These are phyloP conservation scores for Chlamydomonas sp. DNA, from an alignment of 139 green algal genomes.

Conservation along the genomic window DNA sequence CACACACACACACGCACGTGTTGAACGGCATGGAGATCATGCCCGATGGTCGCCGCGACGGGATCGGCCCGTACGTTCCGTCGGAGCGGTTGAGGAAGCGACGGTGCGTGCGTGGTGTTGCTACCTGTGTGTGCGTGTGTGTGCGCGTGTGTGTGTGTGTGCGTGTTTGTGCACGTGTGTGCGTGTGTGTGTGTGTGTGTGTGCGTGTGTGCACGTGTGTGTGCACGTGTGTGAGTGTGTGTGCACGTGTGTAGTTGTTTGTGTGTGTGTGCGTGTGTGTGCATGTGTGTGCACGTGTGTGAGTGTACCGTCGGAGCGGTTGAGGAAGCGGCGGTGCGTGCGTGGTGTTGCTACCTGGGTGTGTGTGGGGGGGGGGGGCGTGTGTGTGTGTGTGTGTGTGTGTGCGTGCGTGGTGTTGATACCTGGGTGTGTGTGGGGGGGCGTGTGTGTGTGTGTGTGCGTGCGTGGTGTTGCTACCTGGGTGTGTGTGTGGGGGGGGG, in stretches of 20 bases:
- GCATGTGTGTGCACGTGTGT: not conserved
- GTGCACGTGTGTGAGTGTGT: not conserved
- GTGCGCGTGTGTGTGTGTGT: not conserved
- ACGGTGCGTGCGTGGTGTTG: constrained; percentile 85
- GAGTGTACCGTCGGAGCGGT: too few species aligned
- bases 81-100: constrained; percentile 81
- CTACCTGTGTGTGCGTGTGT: constrained; percentile 49
- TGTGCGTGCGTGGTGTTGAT: too few species aligned
- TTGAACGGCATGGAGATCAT: constrained; percentile 97
- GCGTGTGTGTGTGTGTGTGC: too few species aligned
- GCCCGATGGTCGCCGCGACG: constrained; percentile 67
- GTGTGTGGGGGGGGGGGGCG: too few species aligned
- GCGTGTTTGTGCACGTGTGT: constrained; percentile 4
- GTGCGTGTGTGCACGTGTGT: not conserved
- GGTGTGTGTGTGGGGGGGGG: too few species aligned
- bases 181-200: constrained; percentile 12
- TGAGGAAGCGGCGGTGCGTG: too few species aligned
- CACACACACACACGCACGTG: constrained; percentile 28
- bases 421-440: too few species aligned
- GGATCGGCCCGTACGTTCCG: constrained; percentile 92
- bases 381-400: too few species aligned
- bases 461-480: too few species aligned
- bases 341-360: too few species aligned
- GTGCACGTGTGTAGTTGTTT: not conserved
- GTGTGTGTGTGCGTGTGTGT: not conserved